A percentile compares a stretch with the other conserved stretches of the same genome.
Evolutionary conservation across 371 early-diverging fungal species (phyloP).

Genomic region (Syncephalis fuscata): DNA sequence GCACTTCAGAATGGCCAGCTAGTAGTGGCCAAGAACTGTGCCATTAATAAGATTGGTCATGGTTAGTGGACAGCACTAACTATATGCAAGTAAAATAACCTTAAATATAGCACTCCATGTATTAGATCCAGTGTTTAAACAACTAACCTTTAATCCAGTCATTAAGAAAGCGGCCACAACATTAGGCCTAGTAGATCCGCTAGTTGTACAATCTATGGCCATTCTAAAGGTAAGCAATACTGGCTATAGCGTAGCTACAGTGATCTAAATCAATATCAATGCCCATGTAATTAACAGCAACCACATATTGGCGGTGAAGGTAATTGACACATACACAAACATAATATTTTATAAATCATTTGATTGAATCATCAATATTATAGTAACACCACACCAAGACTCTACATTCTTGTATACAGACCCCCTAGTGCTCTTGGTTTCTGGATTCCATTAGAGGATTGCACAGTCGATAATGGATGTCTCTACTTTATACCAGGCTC

Average conservation of each 20-base stretch:
- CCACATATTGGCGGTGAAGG: slow-evolving; percentile 59
- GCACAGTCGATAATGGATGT: slow-evolving; percentile 75
- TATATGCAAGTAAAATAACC: not conserved
- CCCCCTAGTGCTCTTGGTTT: slow-evolving; percentile 74
- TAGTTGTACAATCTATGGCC: slow-evolving; percentile 78
- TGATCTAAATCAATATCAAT: not conserved
- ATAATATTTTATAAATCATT: too few relatives aligned
- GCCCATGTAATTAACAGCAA: slow-evolving; percentile 21
- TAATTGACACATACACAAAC: too few relatives aligned
- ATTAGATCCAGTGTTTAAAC: slow-evolving; percentile 49
- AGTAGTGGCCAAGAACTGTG: slow-evolving; percentile 29
- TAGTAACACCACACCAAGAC: slow-evolving; percentile 69
- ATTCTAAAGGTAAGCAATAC: slow-evolving; percentile 51
- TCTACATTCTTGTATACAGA: slow-evolving; percentile 82
- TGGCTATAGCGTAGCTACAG: not conserved
- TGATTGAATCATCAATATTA: too few relatives aligned
- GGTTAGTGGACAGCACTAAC: slow-evolving; percentile 22
- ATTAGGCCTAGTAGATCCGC: slow-evolving; percentile 54
- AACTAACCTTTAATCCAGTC: slow-evolving; percentile 30
- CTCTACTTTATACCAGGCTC: slow-evolving; percentile 76
- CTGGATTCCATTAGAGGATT: slow-evolving; percentile 91
- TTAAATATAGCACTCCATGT: slow-evolving; percentile 43
- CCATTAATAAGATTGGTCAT: slow-evolving; percentile 91
- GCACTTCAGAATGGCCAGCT: slow-evolving; percentile 56
- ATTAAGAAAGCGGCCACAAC: slow-evolving; percentile 34